Percentiles rank a stretch among this genome's conserved stretches.
Conservation (phyloP, 139 green algal genomes). For the Picochlorum sp. region DNA sequence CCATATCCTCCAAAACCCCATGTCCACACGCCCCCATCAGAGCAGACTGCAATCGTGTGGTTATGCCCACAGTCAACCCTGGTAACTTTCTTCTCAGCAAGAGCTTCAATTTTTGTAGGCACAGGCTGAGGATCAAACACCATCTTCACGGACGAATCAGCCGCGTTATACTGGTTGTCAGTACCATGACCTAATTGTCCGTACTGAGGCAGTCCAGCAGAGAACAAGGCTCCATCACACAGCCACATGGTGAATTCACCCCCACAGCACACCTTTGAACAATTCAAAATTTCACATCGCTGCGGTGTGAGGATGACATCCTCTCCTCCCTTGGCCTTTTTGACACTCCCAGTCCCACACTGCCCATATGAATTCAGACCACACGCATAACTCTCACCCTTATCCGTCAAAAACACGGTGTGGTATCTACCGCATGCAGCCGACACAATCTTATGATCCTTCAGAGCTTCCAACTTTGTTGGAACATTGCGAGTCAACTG, state of each 20-base stretch:
- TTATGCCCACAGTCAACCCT: conserved; percentile 69
- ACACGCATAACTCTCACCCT: conserved; percentile 61
- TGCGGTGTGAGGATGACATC: conserved; percentile 21
- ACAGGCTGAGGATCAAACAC: conserved; percentile 76
- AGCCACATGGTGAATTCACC: conserved; percentile 88
- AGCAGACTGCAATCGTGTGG: conserved; percentile 58
- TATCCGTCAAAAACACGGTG: conserved; percentile 49
- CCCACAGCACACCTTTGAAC: conserved; percentile 58
- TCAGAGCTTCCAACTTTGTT: background rate
- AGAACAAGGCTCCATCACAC: conserved; percentile 28
- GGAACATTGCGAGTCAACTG: conserved; percentile 61
- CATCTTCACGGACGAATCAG: conserved; percentile 74
- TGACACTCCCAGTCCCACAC: conserved; percentile 56
- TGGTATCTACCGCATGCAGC: conserved; percentile 61
- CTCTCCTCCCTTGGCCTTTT: conserved; percentile 42
- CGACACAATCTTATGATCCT: conserved; percentile 14
- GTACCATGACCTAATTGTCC: conserved; percentile 87
- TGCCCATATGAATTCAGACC: conserved; percentile 81
- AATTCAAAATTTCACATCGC: conserved; percentile 46
- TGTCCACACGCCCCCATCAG: conserved; percentile 35
- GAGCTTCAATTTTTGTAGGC: conserved; percentile 49
- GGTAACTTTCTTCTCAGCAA: conserved; percentile 49
- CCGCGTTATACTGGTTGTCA: conserved; percentile 83
- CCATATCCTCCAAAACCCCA: conserved; percentile 71
- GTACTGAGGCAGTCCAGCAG: conserved; percentile 56